Conservation (phyloP, 1,284 basidiomycete genomes). For the Moesziomyces sp. region DNA sequence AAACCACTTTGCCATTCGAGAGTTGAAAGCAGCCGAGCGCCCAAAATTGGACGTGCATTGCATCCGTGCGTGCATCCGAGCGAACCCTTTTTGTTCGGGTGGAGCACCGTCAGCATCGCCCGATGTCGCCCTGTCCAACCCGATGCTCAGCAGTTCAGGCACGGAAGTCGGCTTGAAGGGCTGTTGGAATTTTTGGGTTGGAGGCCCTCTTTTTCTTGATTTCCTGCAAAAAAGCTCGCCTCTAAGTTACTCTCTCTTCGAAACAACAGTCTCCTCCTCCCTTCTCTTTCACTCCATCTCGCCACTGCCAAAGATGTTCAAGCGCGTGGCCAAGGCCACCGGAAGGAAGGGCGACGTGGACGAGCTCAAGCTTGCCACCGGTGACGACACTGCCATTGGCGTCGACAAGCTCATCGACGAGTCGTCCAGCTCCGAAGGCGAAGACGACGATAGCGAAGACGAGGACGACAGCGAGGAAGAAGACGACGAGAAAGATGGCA, state of each 20-base stretch:
- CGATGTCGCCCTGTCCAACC: not conserved
- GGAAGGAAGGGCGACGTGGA: slow-evolving; percentile 25
- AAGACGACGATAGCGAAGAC: slow-evolving; percentile 20
- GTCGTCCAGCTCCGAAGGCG: slow-evolving; percentile 37
- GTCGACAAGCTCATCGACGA: slow-evolving; percentile 49
- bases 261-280: not conserved
- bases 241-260: not conserved
- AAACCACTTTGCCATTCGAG: no score
- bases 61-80: not conserved
- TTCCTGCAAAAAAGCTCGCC: not conserved
- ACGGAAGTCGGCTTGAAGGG: no score
- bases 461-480: slow-evolving; percentile 17
- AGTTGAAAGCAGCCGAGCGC: not conserved
- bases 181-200: not conserved
- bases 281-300: not conserved
- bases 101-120: not conserved
- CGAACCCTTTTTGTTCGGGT: not conserved
- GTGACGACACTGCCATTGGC: slow-evolving; percentile 43
- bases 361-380: slow-evolving; percentile 25
- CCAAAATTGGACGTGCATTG: not conserved
- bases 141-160: not conserved
- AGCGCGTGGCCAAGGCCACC: slow-evolving; percentile 42
- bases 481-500: slow-evolving; percentile 2
- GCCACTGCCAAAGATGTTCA: slow-evolving; percentile 28
- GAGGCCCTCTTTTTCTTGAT: not conserved